Conservation (phyloP, 148 eudicot genomes). For the Cornus controversa region DNA sequence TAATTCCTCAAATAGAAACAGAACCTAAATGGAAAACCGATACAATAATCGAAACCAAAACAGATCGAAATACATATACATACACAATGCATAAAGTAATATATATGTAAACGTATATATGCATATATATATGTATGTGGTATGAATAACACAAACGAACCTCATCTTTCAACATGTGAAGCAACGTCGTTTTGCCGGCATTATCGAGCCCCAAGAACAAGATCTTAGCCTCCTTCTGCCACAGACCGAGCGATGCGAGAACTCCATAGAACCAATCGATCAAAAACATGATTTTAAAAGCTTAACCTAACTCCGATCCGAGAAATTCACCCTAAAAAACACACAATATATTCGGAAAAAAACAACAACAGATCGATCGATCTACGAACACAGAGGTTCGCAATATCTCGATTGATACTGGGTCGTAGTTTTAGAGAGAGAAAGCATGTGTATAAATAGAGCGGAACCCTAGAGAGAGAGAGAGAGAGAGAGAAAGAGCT, state of each 20-base stretch:
- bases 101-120: no score
- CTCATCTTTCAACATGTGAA: conserved; percentile 72
- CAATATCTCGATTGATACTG: background rate
- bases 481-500: conserved; percentile 4
- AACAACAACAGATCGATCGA: background rate
- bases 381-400: background rate
- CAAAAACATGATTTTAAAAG: conserved; percentile 45
- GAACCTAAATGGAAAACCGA: background rate
- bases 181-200: conserved; percentile 70
- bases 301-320: conserved; percentile 6
- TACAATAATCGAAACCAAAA: no score
- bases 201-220: conserved; percentile 60
- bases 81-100: no score
- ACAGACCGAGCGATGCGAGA: conserved; percentile 59
- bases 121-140: no score
- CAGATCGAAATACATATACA: background rate
- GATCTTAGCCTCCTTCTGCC: conserved; percentile 68
- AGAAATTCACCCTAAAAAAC: background rate
- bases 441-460: background rate
- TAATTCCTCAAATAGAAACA: background rate
- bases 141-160: conserved; percentile 20
- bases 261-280: conserved; percentile 78
- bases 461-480: conserved; percentile 9
- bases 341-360: background rate
- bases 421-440: background rate